phyloP scores from a whole-genome alignment of 306 rosid species.

The Lathyrus oleraceus region DNA sequence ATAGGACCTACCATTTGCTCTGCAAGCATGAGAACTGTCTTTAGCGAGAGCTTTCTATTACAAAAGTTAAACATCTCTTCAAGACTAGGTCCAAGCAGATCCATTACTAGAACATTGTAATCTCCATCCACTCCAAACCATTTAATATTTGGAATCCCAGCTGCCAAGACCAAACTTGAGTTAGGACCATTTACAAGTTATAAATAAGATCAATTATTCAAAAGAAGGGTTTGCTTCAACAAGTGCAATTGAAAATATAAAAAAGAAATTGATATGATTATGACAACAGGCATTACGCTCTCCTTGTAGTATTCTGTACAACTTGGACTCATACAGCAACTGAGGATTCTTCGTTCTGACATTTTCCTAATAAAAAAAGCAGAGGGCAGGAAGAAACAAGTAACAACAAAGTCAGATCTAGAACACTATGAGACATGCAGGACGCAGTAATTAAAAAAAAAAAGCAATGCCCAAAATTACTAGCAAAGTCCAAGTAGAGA shows the following conservation, averaged over 20 bases:
- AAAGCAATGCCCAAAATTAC: neutral
- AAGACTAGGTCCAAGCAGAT: slow-evolving; percentile 97
- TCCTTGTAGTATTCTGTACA: slow-evolving; percentile 93
- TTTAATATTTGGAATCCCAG: slow-evolving; percentile 84
- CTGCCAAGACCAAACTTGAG: slow-evolving; percentile 49
- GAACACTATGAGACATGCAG: neutral
- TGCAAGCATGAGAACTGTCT: slow-evolving; percentile 97
- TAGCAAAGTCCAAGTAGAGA: neutral
- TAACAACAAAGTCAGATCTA: slow-evolving; percentile 10
- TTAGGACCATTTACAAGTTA: slow-evolving; percentile 14
- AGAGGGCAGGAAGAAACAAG: neutral
- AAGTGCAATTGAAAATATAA: neutral
- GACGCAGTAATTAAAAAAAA: neutral
- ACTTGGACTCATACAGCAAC: slow-evolving; percentile 86
- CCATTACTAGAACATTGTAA: slow-evolving; percentile 91
- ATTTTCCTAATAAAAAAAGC: slow-evolving; percentile 61
- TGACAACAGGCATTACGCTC: slow-evolving; percentile 61
- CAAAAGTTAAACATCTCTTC: slow-evolving; percentile 93
- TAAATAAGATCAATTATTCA: neutral
- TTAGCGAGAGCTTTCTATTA: slow-evolving; percentile 85
- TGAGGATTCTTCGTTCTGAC: slow-evolving; percentile 96
- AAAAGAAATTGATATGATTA: neutral
- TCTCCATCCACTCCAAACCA: slow-evolving; percentile 99
- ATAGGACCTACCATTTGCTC: slow-evolving; percentile 75
- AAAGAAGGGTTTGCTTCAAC: neutral